These are phyloP conservation scores for Tolypocladium nubicola DNA, from an alignment of 2,329 filamentous ascomycete species.

Conservation along the genomic window DNA sequence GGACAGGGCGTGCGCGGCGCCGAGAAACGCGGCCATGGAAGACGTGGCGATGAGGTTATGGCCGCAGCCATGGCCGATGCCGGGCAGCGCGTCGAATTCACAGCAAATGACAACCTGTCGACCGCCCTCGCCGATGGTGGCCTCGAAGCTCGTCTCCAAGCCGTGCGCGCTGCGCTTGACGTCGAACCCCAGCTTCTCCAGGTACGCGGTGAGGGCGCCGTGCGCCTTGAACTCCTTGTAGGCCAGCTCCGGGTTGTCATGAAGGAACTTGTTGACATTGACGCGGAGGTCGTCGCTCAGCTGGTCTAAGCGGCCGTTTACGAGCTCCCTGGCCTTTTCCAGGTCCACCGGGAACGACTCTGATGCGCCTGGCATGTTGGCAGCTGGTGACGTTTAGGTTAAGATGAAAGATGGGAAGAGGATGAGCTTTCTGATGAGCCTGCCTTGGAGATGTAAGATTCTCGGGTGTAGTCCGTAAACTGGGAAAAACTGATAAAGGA, in stretches of 20 bases:
- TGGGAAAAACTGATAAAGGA: too few species aligned
- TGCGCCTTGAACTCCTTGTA: constrained; percentile 42
- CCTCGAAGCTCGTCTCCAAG: constrained; percentile 40
- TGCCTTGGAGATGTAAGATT: too few species aligned
- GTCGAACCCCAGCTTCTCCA: constrained; percentile 31
- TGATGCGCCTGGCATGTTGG: neutral
- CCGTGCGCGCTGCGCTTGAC: constrained; percentile 40
- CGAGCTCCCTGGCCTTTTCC: constrained; percentile 9
- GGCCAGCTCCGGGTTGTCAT: constrained; percentile 36
- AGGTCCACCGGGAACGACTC: constrained; percentile 3
- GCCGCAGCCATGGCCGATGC: constrained; percentile 34
- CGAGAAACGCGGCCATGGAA: constrained; percentile 28
- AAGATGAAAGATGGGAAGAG: neutral
- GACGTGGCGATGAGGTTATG: constrained; percentile 34
- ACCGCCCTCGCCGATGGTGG: constrained; percentile 29
- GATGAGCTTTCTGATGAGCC: neutral
- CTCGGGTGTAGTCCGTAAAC: too few species aligned
- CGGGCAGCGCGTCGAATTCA: constrained; percentile 37
- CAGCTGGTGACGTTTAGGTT: neutral
- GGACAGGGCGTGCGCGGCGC: constrained; percentile 21
- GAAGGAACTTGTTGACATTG: constrained; percentile 16
- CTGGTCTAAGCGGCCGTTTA: constrained; percentile 9
- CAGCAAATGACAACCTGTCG: constrained; percentile 30
- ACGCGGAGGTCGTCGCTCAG: constrained; percentile 6
- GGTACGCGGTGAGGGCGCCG: constrained; percentile 32